A percentile compares a stretch with the other conserved stretches of the same genome.
Evolutionary conservation across 352 stramenopile genomes (phyloP).

Genomic region (Phytopythium sindhum): DNA sequence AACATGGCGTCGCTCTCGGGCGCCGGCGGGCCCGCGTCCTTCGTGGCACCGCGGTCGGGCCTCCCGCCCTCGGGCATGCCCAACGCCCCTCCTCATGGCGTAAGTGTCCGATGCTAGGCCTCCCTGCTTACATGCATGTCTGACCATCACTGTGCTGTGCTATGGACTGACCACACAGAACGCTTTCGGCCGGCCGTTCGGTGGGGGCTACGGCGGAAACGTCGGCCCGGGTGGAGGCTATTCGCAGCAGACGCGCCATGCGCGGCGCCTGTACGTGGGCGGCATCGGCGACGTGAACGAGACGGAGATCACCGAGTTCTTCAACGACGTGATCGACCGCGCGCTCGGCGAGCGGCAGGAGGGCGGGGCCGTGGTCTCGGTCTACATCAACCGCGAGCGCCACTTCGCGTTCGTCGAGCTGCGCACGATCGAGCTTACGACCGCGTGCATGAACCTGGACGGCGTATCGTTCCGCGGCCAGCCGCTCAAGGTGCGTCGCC

Average conservation of each 20-base stretch:
- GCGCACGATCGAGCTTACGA: conserved; percentile 95
- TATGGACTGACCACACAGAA: not conserved
- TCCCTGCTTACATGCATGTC: not conserved
- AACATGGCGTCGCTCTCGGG: conserved; percentile 72
- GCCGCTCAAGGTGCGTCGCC: conserved; percentile 95
- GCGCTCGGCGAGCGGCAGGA: conserved; percentile 73
- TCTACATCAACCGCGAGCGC: conserved; percentile 96
- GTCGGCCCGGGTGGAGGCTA: conserved; percentile 17
- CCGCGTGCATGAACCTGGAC: conserved; percentile 94
- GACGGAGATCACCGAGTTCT: conserved; percentile 87
- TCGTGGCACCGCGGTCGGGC: conserved; percentile 26
- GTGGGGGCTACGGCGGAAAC: not conserved
- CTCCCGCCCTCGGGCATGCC: not conserved
- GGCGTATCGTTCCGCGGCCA: conserved; percentile 93
- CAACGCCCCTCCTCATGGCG: not conserved
- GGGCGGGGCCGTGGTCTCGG: conserved; percentile 73
- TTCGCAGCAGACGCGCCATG: conserved; percentile 94
- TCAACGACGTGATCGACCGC: conserved; percentile 91
- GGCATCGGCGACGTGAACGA: conserved; percentile 85
- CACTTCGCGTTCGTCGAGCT: conserved; percentile 98
- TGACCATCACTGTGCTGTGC: not conserved
- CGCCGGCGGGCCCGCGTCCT: conserved; percentile 59
- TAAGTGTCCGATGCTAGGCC: not conserved
- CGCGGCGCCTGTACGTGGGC: conserved; percentile 96
- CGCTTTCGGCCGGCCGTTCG: not conserved